Base-by-base conservation (phyloP, 208 protist genomes). In the Trypanosoma conorhini region DNA sequence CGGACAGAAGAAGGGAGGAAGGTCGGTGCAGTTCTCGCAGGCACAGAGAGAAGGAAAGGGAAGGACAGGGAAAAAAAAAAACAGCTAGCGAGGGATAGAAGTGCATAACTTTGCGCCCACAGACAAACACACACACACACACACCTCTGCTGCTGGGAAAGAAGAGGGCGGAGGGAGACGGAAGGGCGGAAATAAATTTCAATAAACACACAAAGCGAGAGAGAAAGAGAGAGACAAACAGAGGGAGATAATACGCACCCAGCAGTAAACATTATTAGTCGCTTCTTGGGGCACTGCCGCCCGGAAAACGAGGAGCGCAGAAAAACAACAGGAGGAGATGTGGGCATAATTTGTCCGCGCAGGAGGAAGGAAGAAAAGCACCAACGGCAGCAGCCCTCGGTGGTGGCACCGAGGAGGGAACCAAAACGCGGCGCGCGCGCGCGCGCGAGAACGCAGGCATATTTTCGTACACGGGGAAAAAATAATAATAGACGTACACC, bases 151-250 rank as follows among this genome's bases (percentile, higher is more conserved):
- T n/a, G n/a, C n/a, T n/a, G n/a, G n/a, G n/a, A n/a, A n/a, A 46
- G 42, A 46, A 3, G 15, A 13, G 17, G 1, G 8, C 1, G 31
- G 64, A 40, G 42, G 50, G 26, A 57, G 62, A 76, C 10, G 64
- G 17, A 62, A 3, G 71, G 5, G 28, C 38, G 66, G 51, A 66
- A 51, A 72, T 62, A 72, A 51, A 72, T 62, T 66, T 51, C 52
- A 50, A 62, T 62, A 46, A 54, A 38, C 24, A 51, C 26, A 44
- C 35, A 22, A 21, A 1, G n/a, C n/a, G n/a, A n/a, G n/a, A n/a
- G n/a, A n/a, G n/a, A n/a, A n/a, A n/a, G n/a, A n/a, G n/a, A n/a
- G n/a, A n/a, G n/a, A n/a, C n/a, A n/a, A n/a, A n/a, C n/a, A n/a
- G n/a, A n/a, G n/a, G n/a, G 7, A 46, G 42, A 46, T 46, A 46